phyloP scores from a whole-genome alignment of 768 basidiomycete species.

The Xanthoconium purpureum region DNA sequence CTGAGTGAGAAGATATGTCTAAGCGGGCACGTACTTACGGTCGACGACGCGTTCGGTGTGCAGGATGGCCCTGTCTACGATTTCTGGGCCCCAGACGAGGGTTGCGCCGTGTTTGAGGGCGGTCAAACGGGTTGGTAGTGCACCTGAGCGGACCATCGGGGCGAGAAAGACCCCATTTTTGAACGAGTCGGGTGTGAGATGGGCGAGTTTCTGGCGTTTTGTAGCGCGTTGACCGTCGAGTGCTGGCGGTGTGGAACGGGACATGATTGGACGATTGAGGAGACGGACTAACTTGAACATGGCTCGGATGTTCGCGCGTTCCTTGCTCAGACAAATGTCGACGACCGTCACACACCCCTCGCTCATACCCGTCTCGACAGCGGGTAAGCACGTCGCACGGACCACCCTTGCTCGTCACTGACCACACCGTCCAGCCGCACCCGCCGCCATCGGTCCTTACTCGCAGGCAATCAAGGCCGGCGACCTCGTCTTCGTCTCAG shows the following conservation, averaged over 20 bases:
- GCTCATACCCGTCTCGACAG: conserved; percentile 35
- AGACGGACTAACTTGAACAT: background rate
- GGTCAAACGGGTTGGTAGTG: conserved; percentile 83
- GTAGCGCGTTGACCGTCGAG: conserved; percentile 26
- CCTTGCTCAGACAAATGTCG: conserved; percentile 18
- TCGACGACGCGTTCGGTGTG: conserved; percentile 81
- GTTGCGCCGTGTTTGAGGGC: conserved; percentile 91
- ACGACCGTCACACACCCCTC: conserved; percentile 36
- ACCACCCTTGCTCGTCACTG: background rate
- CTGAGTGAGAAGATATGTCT: background rate
- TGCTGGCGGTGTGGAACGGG: background rate
- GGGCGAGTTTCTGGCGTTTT: conserved; percentile 56
- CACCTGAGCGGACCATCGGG: conserved; percentile 96
- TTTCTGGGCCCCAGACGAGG: conserved; percentile 95
- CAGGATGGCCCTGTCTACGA: conserved; percentile 93
- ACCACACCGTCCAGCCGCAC: conserved; percentile 49
- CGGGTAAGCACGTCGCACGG: conserved; percentile 9
- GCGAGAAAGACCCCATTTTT: conserved; percentile 91
- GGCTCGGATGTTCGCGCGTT: background rate
- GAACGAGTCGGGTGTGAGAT: conserved; percentile 72
- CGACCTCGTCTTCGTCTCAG: conserved; percentile 85
- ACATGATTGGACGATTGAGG: background rate
- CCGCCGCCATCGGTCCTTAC: conserved; percentile 83
- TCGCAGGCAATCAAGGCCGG: conserved; percentile 82
- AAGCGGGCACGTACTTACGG: conserved; percentile 51